These are phyloP conservation scores for Roridomyces roridus DNA, from an alignment of 768 basidiomycete genomes.

Conservation along the genomic window DNA sequence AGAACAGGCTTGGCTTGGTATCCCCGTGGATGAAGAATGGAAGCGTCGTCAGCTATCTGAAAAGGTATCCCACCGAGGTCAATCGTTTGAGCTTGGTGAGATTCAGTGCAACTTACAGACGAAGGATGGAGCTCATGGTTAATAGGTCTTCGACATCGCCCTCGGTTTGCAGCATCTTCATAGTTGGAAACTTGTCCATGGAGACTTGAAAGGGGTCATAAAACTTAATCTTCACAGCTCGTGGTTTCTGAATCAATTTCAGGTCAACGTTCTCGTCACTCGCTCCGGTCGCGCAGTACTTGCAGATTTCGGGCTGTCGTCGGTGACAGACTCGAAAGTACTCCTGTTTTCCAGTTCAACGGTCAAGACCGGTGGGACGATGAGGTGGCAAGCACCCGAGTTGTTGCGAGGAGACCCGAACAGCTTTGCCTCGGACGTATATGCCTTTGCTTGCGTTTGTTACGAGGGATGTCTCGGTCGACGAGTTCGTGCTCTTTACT, in stretches of 20 bases:
- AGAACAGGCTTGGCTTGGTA: constrained; percentile 33
- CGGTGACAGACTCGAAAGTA: constrained; percentile 25
- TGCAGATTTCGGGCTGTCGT: constrained; percentile 34
- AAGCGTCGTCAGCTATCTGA: constrained; percentile 35
- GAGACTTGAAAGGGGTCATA: constrained; percentile 36
- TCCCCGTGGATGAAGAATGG: constrained; percentile 47
- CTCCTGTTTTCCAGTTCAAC: constrained; percentile 24
- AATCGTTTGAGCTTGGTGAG: constrained; percentile 37
- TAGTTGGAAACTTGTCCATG: constrained; percentile 30
- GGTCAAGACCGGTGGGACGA: constrained; percentile 24
- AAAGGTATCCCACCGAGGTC: constrained; percentile 23
- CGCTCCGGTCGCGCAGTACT: constrained; percentile 28
- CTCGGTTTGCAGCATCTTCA: constrained; percentile 35
- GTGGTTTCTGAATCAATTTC: background rate
- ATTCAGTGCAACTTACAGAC: constrained; percentile 1
- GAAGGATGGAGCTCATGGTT: background rate
- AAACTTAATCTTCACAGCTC: background rate
- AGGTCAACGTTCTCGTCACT: constrained; percentile 33
- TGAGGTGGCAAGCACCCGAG: constrained; percentile 35
- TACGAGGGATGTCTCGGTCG: constrained; percentile 33
- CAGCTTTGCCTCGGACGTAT: constrained; percentile 30
- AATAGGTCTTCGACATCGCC: constrained; percentile 29
- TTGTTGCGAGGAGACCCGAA: constrained; percentile 22
- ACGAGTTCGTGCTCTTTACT: background rate
- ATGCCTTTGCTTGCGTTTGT: constrained; percentile 32